Evolutionary conservation across 176 grass and related monocot genomes (phyloP).

Genomic region (Miscanthus lutarioriparius): DNA sequence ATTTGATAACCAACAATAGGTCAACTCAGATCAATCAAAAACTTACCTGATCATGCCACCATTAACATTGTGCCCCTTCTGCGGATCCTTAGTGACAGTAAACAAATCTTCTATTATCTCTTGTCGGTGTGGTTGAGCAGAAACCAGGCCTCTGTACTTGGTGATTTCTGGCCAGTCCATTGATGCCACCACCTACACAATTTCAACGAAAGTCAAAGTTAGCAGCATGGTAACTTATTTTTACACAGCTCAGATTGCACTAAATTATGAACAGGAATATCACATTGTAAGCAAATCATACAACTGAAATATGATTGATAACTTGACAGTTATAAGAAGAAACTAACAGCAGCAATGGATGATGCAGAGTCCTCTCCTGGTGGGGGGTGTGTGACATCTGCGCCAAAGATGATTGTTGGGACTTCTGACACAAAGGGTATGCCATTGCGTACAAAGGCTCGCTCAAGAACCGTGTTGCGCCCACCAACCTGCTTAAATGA

Average conservation of each 20-base stretch:
- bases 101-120: conserved; percentile 66
- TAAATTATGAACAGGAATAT: background rate
- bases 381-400: conserved; percentile 75
- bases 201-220: background rate
- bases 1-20: background rate
- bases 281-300: background rate
- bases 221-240: background rate
- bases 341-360: conserved; percentile 78
- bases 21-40: background rate
- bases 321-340: background rate
- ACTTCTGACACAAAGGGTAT: conserved; percentile 61
- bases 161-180: conserved; percentile 76
- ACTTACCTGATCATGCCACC: conserved; percentile 63
- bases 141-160: conserved; percentile 66
- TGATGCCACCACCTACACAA: conserved; percentile 59
- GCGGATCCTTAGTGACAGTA: conserved; percentile 41
- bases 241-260: background rate
- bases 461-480: conserved; percentile 70
- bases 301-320: background rate
- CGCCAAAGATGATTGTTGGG: conserved; percentile 79
- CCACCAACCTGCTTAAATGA: conserved; percentile 56
- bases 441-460: conserved; percentile 40
- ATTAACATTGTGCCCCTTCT: conserved; percentile 23
- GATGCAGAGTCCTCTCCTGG: conserved; percentile 77
- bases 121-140: conserved; percentile 50